phyloP scores from a whole-genome alignment of 352 stramenopile species.

The Peronospora tabacina region DNA sequence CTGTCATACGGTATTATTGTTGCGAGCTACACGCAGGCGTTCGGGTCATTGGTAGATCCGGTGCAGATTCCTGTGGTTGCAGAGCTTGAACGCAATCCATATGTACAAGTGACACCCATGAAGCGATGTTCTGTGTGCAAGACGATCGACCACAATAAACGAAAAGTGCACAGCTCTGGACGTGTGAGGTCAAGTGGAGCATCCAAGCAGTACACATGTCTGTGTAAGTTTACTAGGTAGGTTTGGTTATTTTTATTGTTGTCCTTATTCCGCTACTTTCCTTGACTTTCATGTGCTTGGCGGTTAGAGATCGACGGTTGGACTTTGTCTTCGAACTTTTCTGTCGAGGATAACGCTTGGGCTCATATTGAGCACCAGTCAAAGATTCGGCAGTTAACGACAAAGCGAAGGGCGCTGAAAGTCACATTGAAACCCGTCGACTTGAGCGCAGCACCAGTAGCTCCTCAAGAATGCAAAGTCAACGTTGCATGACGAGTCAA shows the following conservation, averaged over 20 bases:
- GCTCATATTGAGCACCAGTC: slow-evolving; percentile 36
- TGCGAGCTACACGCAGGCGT: too few species aligned
- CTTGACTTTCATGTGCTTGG: slow-evolving; percentile 17
- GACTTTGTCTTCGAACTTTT: slow-evolving; percentile 40
- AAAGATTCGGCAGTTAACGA: slow-evolving; percentile 45
- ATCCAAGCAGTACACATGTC: too few species aligned
- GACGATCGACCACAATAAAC: slow-evolving; percentile 12
- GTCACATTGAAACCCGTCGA: slow-evolving; percentile 25
- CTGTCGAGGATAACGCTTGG: slow-evolving; percentile 39
- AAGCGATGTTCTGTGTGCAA: slow-evolving; percentile 43
- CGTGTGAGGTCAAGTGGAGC: slow-evolving; percentile 5
- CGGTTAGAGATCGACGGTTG: slow-evolving; percentile 22
- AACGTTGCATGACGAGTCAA: neutral
- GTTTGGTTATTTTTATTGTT: too few species aligned
- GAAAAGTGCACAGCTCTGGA: too few species aligned
- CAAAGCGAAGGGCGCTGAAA: slow-evolving; percentile 1
- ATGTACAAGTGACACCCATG: slow-evolving; percentile 23
- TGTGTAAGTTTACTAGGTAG: too few species aligned
- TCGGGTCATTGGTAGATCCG: too few species aligned
- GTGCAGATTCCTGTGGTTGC: too few species aligned
- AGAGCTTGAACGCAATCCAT: slow-evolving; percentile 27
- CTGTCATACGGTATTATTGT: too few species aligned
- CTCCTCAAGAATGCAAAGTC: slow-evolving; percentile 11
- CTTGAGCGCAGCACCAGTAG: slow-evolving; percentile 12
- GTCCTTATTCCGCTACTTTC: neutral